Percentiles rank a stretch among this genome's conserved stretches.
These are phyloP conservation scores for Aspergillus udagawae DNA, from an alignment of 2,329 filamentous ascomycete genomes.

Conservation along the genomic window DNA sequence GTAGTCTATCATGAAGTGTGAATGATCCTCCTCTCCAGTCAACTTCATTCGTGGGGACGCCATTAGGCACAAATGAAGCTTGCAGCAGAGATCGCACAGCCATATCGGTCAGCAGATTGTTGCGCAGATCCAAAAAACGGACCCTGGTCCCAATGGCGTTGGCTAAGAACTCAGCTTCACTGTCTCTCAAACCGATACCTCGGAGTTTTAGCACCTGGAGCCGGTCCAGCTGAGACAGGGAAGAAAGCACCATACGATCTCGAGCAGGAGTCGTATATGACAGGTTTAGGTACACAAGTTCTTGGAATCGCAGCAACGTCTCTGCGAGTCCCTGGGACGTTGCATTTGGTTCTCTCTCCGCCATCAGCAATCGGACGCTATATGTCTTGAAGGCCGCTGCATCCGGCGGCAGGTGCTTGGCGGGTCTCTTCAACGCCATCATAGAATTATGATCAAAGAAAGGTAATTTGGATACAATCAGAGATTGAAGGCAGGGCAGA, in stretches of 20 bases:
- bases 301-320: slow-evolving; percentile 50
- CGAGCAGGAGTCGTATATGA: slow-evolving; percentile 51
- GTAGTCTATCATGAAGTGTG: slow-evolving; percentile 10
- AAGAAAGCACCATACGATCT: slow-evolving; percentile 46
- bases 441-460: slow-evolving; percentile 61
- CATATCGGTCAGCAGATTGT: slow-evolving; percentile 56
- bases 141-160: slow-evolving; percentile 50
- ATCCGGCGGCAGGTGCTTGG: slow-evolving; percentile 3
- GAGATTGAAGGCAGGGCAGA: slow-evolving; percentile 55
- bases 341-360: slow-evolving; percentile 55
- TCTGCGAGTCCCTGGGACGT: slow-evolving; percentile 52
- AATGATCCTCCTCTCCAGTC: slow-evolving; percentile 2
- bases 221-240: slow-evolving; percentile 45
- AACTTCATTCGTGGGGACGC: not conserved
- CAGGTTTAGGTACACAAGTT: slow-evolving; percentile 56
- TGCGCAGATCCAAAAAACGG: slow-evolving; percentile 53
- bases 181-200: slow-evolving; percentile 51
- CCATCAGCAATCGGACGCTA: slow-evolving; percentile 53
- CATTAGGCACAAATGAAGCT: slow-evolving; percentile 42
- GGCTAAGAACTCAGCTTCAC: slow-evolving; percentile 50
- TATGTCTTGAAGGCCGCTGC: slow-evolving; percentile 30
- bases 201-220: slow-evolving; percentile 56
- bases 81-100: slow-evolving; percentile 51
- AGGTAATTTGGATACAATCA: slow-evolving; percentile 56
- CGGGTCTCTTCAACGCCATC: slow-evolving; percentile 42